A percentile compares a stretch with the other conserved stretches of the same genome.
These are phyloP conservation scores for Naegleria fowleri DNA, from an alignment of 208 protist species.

Conservation along the genomic window DNA sequence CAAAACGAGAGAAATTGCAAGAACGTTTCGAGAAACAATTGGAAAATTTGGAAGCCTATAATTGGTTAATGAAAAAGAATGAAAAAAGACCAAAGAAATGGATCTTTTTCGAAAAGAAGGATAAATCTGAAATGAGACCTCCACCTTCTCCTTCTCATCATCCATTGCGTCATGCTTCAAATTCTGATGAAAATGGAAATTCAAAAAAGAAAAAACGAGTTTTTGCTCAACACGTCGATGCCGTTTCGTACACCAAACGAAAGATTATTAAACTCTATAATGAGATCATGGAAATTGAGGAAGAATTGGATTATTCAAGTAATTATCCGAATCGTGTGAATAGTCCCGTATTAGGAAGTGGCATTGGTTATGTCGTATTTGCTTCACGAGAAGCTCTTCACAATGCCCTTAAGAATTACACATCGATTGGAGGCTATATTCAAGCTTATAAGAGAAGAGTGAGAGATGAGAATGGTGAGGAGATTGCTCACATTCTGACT, in stretches of 20 bases:
- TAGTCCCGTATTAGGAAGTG: background rate
- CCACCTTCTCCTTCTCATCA: too few species aligned
- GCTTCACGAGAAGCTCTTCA: background rate
- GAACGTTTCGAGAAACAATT: background rate
- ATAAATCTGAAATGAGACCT: background rate
- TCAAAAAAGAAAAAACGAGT: background rate
- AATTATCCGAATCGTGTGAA: background rate
- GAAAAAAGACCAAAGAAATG: background rate
- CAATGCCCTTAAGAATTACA: background rate
- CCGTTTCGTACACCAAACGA: background rate
- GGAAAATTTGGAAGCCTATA: background rate
- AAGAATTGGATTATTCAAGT: background rate
- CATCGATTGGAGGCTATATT: background rate
- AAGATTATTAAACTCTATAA: background rate
- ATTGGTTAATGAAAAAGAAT: background rate
- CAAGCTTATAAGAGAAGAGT: background rate
- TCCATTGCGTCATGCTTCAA: too few species aligned
- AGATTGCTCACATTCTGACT: background rate
- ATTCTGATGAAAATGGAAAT: background rate
- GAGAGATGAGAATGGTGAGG: background rate
- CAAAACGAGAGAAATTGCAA: background rate
- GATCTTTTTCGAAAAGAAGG: background rate
- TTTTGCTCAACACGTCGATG: background rate
- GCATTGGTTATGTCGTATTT: background rate
- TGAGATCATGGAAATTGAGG: background rate